Percentiles rank a stretch among this genome's conserved stretches.
Evolutionary conservation across 2,329 filamentous ascomycete genomes (phyloP).

Genomic region (Paraphoma sp.): DNA sequence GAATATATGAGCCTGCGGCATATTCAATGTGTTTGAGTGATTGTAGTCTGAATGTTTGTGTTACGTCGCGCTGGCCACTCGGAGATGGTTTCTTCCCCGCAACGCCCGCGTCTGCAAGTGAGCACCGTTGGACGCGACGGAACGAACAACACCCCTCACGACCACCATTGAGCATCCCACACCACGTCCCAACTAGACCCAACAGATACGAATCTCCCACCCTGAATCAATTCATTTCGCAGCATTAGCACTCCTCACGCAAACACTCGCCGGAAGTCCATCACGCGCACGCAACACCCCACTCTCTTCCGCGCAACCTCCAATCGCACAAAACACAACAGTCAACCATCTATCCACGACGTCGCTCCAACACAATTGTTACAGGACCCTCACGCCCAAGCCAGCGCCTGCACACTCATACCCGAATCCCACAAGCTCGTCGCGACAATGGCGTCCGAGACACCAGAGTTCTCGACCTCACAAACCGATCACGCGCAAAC

Average conservation of each 20-base stretch:
- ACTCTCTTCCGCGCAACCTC: too few species aligned
- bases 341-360: too few species aligned
- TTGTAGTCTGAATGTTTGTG: constrained; percentile 5
- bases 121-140: background rate
- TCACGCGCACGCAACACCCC: too few species aligned
- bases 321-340: too few species aligned
- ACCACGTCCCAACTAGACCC: background rate
- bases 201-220: background rate
- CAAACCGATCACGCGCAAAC: constrained; percentile 12
- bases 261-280: too few species aligned
- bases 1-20: constrained; percentile 1
- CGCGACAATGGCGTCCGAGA: constrained; percentile 20
- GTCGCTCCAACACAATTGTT: too few species aligned
- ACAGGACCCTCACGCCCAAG: too few species aligned
- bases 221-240: too few species aligned
- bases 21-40: background rate
- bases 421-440: too few species aligned
- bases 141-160: background rate
- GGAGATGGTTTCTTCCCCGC: constrained; percentile 32
- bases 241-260: too few species aligned
- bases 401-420: too few species aligned
- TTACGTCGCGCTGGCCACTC: constrained; percentile 11
- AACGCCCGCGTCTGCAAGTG: constrained; percentile 2
- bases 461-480: constrained; percentile 19
- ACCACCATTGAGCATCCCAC: background rate